These are phyloP conservation scores for Moricandia moricandioides DNA, from an alignment of 345 rosid genomes.

Conservation along the genomic window DNA sequence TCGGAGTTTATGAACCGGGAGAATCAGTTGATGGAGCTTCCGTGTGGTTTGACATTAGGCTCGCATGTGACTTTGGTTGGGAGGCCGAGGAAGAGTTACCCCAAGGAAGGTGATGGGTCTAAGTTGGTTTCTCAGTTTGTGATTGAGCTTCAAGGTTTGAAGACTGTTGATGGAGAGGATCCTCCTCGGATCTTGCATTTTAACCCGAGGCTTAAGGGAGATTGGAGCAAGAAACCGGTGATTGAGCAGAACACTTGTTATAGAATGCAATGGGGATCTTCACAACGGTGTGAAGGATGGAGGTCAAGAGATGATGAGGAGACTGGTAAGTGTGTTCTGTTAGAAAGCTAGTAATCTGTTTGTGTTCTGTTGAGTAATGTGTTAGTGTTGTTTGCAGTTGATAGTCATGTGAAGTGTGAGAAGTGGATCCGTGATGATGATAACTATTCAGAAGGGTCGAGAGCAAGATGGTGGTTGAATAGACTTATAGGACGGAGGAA, in stretches of 20 bases:
- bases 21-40: constrained; percentile 56
- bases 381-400: constrained; percentile 59
- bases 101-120: constrained; percentile 47
- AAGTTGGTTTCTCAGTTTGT: constrained; percentile 79
- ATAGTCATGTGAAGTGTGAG: constrained; percentile 85
- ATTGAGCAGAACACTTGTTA: constrained; percentile 96
- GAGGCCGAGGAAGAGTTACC: constrained; percentile 62
- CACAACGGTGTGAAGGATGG: constrained; percentile 86
- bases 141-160: constrained; percentile 85
- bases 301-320: constrained; percentile 73
- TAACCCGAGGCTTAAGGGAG: constrained; percentile 88
- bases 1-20: constrained; percentile 50
- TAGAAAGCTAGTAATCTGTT: neutral
- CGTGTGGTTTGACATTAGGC: constrained; percentile 85
- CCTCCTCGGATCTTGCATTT: constrained; percentile 93
- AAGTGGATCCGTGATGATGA: constrained; percentile 91
- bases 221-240: constrained; percentile 80
- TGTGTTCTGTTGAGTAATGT: constrained; percentile 11
- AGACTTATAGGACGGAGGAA: constrained; percentile 67
- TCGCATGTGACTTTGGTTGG: constrained; percentile 87
- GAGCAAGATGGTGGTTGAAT: constrained; percentile 88
- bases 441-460: constrained; percentile 56
- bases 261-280: constrained; percentile 91
- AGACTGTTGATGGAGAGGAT: constrained; percentile 86
- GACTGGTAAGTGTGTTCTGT: constrained; percentile 49